Evolutionary conservation across 2,329 filamentous ascomycete genomes (phyloP), one percentile per base, ranked within the genome.

Genomic region (Hysterium pulicare): DNA sequence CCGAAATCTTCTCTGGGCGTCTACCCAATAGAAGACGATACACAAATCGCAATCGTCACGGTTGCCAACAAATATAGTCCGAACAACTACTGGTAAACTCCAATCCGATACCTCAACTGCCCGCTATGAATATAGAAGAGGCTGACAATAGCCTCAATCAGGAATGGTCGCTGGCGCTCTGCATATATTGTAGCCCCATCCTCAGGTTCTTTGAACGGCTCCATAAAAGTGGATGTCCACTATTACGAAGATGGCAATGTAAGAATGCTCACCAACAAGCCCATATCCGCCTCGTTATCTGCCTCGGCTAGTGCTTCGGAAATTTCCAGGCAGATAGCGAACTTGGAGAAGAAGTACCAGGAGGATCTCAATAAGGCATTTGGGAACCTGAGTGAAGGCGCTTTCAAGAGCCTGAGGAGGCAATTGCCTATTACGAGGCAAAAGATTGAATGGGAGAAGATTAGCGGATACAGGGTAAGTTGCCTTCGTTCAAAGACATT

Each of bases 171-270:
- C 49, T 98, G 93, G 88, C 87, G 93, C 59, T 90, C 88, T 36
- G 77, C 86, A 40, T 97, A 97, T 73, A 78, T 86, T 57, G 86
- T 86, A 68, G 78, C 84, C 49, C 83, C 90, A 1, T 79, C 79
- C 2, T 75, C 79, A 3, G 76, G 76, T 50, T 75, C 75, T 36
- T 73, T 97, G 33, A 82, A 83, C 28, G 93, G 93, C 57, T 82
- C 77, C 45, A 83, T 97, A 69, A 89, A 91, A 67, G 87, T 96
- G 41, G 90, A 97, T 56, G 91, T 98, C 39, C 93, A 98, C 76
- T 98, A 98, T 77, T 98, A 98, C 73, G 93, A 98, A 72, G 94
- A 98, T 64, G 93, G 93, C 49, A 98, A 98, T 64, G 93, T 98
- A 44, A 86, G 93, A 2, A 79, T 98, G 46, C 77, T 91, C 50